Conservation (phyloP, 2,329 filamentous ascomycete species). For the Metarhizium humberi region DNA sequence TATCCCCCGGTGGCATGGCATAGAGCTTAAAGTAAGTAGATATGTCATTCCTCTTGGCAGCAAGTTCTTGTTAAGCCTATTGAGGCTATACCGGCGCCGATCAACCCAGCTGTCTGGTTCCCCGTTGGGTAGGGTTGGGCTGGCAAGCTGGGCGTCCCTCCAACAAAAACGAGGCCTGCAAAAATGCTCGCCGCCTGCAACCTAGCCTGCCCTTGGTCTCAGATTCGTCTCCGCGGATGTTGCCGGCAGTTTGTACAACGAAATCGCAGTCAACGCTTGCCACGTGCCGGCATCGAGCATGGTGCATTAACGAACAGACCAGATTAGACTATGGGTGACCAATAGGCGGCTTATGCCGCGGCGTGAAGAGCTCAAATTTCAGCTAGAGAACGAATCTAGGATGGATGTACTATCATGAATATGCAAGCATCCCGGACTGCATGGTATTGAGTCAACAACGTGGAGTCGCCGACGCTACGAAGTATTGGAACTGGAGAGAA, state of each 20-base stretch:
- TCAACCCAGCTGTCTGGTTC: conserved; percentile 8
- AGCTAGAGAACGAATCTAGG: background rate
- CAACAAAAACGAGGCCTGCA: background rate
- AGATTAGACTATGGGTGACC: background rate
- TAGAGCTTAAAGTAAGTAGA: background rate
- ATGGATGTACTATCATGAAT: background rate
- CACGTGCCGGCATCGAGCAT: background rate
- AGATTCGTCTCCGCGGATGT: background rate
- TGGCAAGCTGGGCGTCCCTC: background rate
- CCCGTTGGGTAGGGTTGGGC: background rate
- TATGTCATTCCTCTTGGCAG: background rate
- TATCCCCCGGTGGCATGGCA: no score
- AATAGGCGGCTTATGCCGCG: background rate
- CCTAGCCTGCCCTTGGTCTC: no score
- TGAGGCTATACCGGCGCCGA: conserved; percentile 6
- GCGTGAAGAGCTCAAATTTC: background rate
- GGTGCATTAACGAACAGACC: background rate
- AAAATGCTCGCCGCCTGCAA: no score
- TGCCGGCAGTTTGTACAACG: background rate
- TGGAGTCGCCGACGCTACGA: no score
- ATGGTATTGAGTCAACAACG: background rate
- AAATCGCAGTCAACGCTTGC: background rate
- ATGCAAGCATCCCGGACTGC: background rate
- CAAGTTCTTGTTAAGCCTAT: conserved; percentile 1
- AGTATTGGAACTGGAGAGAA: no score